Conservation (phyloP, 2,329 filamentous ascomycete species). For the Verticillium klebahnii region DNA sequence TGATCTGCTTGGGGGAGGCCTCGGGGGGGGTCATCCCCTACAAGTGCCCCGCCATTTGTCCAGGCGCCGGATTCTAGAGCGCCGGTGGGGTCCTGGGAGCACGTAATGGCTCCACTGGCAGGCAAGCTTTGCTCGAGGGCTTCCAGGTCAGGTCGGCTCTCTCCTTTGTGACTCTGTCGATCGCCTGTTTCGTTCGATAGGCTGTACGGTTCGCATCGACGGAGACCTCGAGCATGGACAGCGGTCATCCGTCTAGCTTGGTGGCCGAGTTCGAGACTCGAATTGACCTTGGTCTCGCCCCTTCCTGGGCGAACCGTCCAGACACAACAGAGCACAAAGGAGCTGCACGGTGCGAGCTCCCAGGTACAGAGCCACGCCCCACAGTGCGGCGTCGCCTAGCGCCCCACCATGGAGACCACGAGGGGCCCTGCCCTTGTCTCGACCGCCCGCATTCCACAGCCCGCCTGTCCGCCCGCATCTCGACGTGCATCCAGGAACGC, state of each 20-base stretch:
- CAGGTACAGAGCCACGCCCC: neutral
- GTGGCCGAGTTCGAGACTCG: neutral
- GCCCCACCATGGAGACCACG: neutral
- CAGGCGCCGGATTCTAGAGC: neutral
- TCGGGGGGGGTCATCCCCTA: neutral
- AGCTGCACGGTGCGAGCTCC: neutral
- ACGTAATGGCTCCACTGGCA: constrained; percentile 1
- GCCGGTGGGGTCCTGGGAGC: neutral
- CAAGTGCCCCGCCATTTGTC: constrained; percentile 1
- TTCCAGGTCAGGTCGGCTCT: neutral
- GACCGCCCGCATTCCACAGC: neutral
- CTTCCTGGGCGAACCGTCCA: neutral
- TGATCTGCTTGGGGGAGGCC: constrained; percentile 3
- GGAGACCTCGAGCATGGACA: neutral
- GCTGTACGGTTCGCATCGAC: neutral
- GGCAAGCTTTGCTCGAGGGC: neutral
- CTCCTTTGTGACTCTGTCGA: neutral
- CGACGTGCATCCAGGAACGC: neutral
- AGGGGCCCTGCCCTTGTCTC: neutral
- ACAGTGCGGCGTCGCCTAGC: neutral
- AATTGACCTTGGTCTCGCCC: neutral
- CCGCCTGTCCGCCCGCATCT: neutral
- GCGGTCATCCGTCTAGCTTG: neutral
- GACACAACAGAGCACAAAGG: neutral
- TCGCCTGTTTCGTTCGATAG: neutral